Evolutionary conservation across 176 grass and related monocot genomes (phyloP), one percentile per base, ranked within the genome.

Genomic region (Elaeis guineensis): DNA sequence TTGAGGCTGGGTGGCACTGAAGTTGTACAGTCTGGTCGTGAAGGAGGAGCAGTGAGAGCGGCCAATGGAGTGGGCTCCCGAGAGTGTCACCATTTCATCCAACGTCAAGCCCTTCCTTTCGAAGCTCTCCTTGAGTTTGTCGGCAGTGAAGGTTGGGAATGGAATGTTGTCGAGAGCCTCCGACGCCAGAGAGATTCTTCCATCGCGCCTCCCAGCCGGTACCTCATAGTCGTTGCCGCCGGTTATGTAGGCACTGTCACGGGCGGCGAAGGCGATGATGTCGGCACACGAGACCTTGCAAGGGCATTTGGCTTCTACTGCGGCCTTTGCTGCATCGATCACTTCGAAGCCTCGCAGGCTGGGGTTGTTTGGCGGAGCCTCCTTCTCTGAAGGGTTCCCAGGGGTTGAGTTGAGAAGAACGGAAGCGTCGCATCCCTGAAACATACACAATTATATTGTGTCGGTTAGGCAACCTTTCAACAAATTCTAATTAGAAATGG

Each of bases 211-310:
- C 6, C 85, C 72, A 1, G 75, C 49, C 11, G 79, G 76, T 0
- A 88, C 67, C 0, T 4, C 0, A 35, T 72, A 88, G 21, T 77
- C 19, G 54, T 72, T 55, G 54, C 72, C 72, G 28, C 74, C 70
- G 30, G 77, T 61, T 7, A 84, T 39, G 57, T 29, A 48, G 22
- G 80, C 19, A 0, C 49, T 32, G 59, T 72, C 72, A 39, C 84
- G 75, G 4, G 92, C 73, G 4, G 87, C 84, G 4, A 97, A 17
- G 1, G 92, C 76, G 0, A 97, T 72, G 75, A 97, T 67, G 75
- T 97, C 92, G 28, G 92, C 81, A 76, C 92, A 97, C 25, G 92
- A 97, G 2, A 97, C 92, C 6, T 28, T 56, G 12, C 77, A n/a
- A 1, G 76, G 85, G 76, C 85, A 80, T 49, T 51, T 48, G 16